phyloP scores from a whole-genome alignment of 2,329 filamentous ascomycete species.

The Trichophyton equinum region DNA sequence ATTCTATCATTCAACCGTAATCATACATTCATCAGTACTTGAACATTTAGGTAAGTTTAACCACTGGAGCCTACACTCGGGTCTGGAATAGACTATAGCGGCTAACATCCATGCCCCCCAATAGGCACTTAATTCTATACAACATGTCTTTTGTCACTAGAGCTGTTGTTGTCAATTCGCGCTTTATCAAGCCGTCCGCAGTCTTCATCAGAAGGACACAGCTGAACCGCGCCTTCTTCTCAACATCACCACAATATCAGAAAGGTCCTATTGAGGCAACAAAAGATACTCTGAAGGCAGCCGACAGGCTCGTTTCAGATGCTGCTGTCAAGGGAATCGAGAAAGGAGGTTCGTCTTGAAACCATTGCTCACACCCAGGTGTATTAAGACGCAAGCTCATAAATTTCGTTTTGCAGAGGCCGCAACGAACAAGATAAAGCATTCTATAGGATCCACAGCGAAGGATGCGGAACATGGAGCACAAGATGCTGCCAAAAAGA shows the following conservation, averaged over 20 bases:
- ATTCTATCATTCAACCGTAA: neutral
- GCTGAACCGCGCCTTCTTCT: constrained; percentile 31
- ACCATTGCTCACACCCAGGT: neutral
- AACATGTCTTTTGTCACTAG: constrained; percentile 29
- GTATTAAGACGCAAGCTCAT: too few relatives aligned
- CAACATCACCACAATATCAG: constrained; percentile 37
- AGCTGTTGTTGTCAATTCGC: constrained; percentile 17
- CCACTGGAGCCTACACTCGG: neutral
- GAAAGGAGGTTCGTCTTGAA: constrained; percentile 42
- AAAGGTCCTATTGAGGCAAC: constrained; percentile 43
- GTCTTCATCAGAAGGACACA: constrained; percentile 5
- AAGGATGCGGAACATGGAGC: constrained; percentile 24
- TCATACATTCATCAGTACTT: neutral
- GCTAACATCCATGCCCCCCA: neutral
- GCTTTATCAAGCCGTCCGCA: constrained; percentile 15
- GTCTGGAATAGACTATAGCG: too few relatives aligned
- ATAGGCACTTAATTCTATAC: neutral
- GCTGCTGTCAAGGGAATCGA: constrained; percentile 50
- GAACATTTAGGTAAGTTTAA: neutral
- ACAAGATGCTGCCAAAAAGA: constrained; percentile 17
- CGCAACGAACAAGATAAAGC: constrained; percentile 35
- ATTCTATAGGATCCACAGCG: constrained; percentile 28
- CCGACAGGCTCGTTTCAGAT: constrained; percentile 44
- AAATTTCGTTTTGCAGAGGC: constrained; percentile 32
- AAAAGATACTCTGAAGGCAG: constrained; percentile 47